phyloP scores from a whole-genome alignment of 257 asterid species.

The Verbascum thapsus region DNA sequence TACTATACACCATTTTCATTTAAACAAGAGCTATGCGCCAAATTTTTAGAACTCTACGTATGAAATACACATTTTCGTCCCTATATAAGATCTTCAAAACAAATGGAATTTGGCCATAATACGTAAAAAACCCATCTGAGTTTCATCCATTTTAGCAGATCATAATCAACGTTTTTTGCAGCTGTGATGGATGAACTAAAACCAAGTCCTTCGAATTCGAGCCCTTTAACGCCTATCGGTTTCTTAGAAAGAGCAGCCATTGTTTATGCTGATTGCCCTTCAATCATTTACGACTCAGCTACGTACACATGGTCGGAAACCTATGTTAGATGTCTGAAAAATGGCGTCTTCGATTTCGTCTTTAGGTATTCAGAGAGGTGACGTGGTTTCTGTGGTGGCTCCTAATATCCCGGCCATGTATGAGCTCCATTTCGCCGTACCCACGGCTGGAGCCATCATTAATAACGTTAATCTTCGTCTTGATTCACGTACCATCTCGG shows the following conservation, averaged over 20 bases:
- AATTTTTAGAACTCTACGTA: too few species aligned
- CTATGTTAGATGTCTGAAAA: conserved; percentile 45
- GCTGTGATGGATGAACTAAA: conserved; percentile 39
- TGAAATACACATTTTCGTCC: too few species aligned
- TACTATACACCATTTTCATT: too few species aligned
- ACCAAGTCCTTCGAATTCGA: conserved; percentile 53
- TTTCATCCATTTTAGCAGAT: too few species aligned
- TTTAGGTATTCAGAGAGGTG: conserved; percentile 49
- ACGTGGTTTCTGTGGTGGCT: conserved; percentile 67
- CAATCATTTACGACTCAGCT: conserved; percentile 46
- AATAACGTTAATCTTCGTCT: conserved; percentile 69
- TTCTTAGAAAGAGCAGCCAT: conserved; percentile 64
- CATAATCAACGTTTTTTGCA: too few species aligned
- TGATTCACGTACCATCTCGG: conserved; percentile 62
- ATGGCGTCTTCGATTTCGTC: conserved; percentile 60
- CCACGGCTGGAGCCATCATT: conserved; percentile 76
- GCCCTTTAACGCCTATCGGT: conserved; percentile 58
- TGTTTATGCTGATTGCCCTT: conserved; percentile 59
- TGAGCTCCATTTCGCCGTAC: conserved; percentile 73
- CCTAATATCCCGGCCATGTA: conserved; percentile 82
- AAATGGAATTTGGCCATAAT: too few species aligned
- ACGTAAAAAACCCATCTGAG: too few species aligned
- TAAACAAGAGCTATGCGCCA: too few species aligned
- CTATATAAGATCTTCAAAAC: too few species aligned
- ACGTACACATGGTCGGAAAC: conserved; percentile 65